Conservation (phyloP, 352 stramenopile genomes). For the Phytophthora hybrid region DNA sequence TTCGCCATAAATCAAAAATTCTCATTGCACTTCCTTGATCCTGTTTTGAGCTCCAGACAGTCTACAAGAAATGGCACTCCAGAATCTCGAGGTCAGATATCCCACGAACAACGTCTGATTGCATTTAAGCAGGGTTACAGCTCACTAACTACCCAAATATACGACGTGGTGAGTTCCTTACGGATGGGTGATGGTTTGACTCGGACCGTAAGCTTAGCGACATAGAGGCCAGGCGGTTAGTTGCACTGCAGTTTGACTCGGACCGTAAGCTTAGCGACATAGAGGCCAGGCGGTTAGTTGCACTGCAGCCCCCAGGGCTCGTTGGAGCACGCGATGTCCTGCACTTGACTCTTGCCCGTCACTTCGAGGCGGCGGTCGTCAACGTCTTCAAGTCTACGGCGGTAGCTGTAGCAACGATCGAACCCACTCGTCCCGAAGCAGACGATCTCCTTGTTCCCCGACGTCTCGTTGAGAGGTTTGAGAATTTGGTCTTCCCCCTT, state of each 20-base stretch:
- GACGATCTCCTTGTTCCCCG: slow-evolving; percentile 2
- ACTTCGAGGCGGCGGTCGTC: slow-evolving; percentile 2
- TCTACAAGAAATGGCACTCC: too few relatives aligned
- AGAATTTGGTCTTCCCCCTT: neutral
- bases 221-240: neutral
- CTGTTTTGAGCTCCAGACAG: too few relatives aligned
- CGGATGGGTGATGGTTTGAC: neutral
- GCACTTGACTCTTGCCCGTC: slow-evolving; percentile 7
- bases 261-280: neutral
- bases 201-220: neutral
- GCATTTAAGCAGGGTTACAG: neutral
- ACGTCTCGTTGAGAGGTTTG: slow-evolving; percentile 1
- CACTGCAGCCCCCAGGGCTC: slow-evolving; percentile 1
- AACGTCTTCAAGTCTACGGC: neutral
- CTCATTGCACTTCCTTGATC: too few relatives aligned
- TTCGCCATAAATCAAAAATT: too few relatives aligned
- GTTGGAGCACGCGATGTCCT: slow-evolving; percentile 4
- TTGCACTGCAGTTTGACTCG: neutral
- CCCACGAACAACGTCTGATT: neutral
- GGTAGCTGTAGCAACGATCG: neutral
- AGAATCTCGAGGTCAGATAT: too few relatives aligned
- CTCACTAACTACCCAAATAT: neutral
- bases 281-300: neutral
- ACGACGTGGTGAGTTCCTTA: neutral
- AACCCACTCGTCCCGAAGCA: neutral